Evolutionary conservation across 129 eudicot species (phyloP).

Genomic region (Centaurea solstitialis): DNA sequence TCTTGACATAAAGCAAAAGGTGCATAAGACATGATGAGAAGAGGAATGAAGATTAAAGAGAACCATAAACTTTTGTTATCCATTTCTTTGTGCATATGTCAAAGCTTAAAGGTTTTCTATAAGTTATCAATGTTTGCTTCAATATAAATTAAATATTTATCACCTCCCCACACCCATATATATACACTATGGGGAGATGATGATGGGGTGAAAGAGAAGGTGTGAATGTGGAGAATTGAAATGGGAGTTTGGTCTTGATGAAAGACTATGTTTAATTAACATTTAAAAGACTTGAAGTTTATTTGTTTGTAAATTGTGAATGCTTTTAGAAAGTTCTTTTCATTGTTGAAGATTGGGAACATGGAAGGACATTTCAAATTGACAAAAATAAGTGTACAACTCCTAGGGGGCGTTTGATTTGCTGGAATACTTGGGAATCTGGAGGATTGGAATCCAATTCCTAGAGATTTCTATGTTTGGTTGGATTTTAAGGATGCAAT

Average conservation of each 20-base stretch:
- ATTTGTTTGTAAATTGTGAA: no score
- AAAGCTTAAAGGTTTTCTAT: not conserved
- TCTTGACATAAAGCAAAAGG: conserved; percentile 38
- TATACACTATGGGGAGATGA: not conserved
- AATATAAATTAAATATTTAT: not conserved
- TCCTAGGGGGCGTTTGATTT: no score
- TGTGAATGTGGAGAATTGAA: conserved; percentile 14
- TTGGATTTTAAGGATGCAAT: no score
- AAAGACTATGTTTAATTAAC: conserved; percentile 6
- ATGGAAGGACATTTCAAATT: not conserved
- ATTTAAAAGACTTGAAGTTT: no score
- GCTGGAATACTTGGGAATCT: no score
- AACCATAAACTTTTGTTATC: conserved; percentile 5
- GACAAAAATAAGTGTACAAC: not conserved
- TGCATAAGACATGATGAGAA: conserved; percentile 19
- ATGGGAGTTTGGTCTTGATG: conserved; percentile 16
- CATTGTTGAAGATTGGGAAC: conserved; percentile 12
- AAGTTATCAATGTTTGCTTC: not conserved
- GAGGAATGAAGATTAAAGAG: conserved; percentile 31
- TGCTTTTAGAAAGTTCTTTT: not conserved
- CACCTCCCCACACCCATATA: not conserved
- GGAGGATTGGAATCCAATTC: no score
- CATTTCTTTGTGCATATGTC: conserved; percentile 16
- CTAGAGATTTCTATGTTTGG: no score
- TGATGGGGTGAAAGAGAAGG: not conserved